Evolutionary conservation across 306 rosid genomes (phyloP).

Genomic region (Quercus dentata): DNA sequence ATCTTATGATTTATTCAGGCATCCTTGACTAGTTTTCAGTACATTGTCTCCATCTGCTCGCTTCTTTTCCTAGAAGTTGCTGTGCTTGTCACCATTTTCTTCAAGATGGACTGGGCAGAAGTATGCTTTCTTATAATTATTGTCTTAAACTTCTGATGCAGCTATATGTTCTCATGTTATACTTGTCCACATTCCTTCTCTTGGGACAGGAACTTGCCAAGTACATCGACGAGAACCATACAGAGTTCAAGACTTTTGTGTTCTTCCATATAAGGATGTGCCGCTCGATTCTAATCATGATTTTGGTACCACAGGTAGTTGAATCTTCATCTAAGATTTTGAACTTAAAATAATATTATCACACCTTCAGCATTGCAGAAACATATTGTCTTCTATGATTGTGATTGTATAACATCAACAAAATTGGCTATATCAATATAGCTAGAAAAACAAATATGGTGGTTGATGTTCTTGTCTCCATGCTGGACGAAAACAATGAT

Average conservation of each 20-base stretch:
- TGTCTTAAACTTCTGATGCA: background rate
- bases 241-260: slow-evolving; percentile 26
- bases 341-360: background rate
- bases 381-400: background rate
- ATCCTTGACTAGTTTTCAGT: slow-evolving; percentile 40
- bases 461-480: background rate
- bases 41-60: slow-evolving; percentile 23
- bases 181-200: background rate
- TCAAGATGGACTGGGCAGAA: slow-evolving; percentile 37
- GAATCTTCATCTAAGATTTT: background rate
- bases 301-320: slow-evolving; percentile 52
- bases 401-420: background rate
- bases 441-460: background rate
- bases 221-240: slow-evolving; percentile 26
- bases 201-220: slow-evolving; percentile 31
- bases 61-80: slow-evolving; percentile 36
- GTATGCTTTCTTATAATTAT: slow-evolving; percentile 30
- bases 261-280: slow-evolving; percentile 30
- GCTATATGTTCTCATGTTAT: background rate
- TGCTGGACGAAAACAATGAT: background rate
- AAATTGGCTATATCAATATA: background rate
- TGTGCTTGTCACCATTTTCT: slow-evolving; percentile 23
- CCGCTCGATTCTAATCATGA: slow-evolving; percentile 31
- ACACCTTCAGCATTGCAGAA: background rate
- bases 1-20: background rate